These are phyloP conservation scores for Hygrophorus pudorinus DNA, from an alignment of 768 basidiomycete species.

Conservation along the genomic window DNA sequence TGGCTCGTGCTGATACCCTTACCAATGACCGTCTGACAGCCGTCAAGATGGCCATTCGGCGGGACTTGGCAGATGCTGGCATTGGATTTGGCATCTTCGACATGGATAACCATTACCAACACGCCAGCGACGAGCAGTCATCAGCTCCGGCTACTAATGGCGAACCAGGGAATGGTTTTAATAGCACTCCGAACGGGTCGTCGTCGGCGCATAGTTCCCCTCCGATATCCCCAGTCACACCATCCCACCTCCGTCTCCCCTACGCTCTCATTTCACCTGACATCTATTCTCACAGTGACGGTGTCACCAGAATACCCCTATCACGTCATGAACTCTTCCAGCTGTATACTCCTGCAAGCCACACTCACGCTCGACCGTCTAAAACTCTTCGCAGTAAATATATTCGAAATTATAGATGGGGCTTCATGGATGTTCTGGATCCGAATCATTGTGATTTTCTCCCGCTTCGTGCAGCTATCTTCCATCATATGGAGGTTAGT, in stretches of 20 bases:
- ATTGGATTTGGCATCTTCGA: conserved; percentile 90
- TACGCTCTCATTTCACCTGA: conserved; percentile 82
- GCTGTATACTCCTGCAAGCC: conserved; percentile 58
- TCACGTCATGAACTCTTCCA: conserved; percentile 65
- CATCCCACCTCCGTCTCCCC: conserved; percentile 59
- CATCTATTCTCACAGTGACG: conserved; percentile 76
- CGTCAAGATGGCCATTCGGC: conserved; percentile 70
- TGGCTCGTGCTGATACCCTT: conserved; percentile 72
- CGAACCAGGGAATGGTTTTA: conserved; percentile 45
- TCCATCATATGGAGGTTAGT: conserved; percentile 83
- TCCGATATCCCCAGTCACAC: conserved; percentile 54
- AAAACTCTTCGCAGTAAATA: conserved; percentile 56
- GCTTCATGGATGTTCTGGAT: conserved; percentile 71
- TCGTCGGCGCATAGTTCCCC: conserved; percentile 45
- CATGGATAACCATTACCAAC: conserved; percentile 48
- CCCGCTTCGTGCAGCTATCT: conserved; percentile 65
- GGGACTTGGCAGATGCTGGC: conserved; percentile 75
- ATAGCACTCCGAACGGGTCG: conserved; percentile 38
- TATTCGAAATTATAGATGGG: conserved; percentile 74
- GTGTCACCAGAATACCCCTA: conserved; percentile 45
- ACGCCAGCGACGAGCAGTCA: conserved; percentile 23
- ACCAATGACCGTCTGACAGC: conserved; percentile 74
- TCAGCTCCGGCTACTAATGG: conserved; percentile 35
- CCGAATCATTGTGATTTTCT: conserved; percentile 74
- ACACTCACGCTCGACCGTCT: conserved; percentile 30